These are phyloP conservation scores for Lactifluus echinatus DNA, from an alignment of 768 basidiomycete species.

Conservation along the genomic window DNA sequence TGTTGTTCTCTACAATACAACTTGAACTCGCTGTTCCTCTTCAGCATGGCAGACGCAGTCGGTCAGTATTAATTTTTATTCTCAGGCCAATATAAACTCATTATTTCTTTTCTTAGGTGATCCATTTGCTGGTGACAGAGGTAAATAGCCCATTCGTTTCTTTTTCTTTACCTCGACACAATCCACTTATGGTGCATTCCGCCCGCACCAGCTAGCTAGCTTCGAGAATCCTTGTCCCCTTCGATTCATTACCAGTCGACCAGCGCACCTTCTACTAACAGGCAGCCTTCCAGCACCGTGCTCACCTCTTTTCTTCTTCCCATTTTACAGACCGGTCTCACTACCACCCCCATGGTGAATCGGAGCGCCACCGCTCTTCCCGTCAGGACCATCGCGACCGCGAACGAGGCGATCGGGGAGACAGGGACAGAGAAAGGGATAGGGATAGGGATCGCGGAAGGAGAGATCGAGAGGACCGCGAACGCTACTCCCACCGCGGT, in stretches of 20 bases:
- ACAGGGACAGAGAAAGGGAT: slow-evolving; percentile 25
- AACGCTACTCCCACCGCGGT: slow-evolving; percentile 26
- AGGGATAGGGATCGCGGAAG: slow-evolving; percentile 29
- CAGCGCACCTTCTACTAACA: slow-evolving; percentile 14
- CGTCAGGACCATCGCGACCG: slow-evolving; percentile 26
- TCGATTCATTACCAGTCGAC: slow-evolving; percentile 15
- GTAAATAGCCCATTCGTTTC: slow-evolving; percentile 11
- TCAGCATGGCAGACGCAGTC: slow-evolving; percentile 17
- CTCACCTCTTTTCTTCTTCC: slow-evolving; percentile 17
- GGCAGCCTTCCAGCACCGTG: slow-evolving; percentile 14
- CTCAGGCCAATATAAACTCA: neutral
- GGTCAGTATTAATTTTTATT: neutral
- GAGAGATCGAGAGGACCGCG: slow-evolving; percentile 21
- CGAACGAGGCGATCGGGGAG: slow-evolving; percentile 29
- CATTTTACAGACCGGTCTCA: slow-evolving; percentile 19
- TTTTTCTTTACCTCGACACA: slow-evolving; percentile 19
- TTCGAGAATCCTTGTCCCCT: slow-evolving; percentile 17
- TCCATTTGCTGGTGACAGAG: slow-evolving; percentile 11
- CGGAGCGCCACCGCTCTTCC: slow-evolving; percentile 23
- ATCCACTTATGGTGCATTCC: slow-evolving; percentile 23
- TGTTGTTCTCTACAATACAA: too few relatives aligned
- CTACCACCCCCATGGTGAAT: slow-evolving; percentile 23
- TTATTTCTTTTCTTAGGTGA: neutral
- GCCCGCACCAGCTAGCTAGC: slow-evolving; percentile 23
- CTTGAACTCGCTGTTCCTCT: neutral